These are phyloP conservation scores for Chlorociboria aeruginascens DNA, from an alignment of 495 filamentous ascomycete genomes.

Conservation along the genomic window DNA sequence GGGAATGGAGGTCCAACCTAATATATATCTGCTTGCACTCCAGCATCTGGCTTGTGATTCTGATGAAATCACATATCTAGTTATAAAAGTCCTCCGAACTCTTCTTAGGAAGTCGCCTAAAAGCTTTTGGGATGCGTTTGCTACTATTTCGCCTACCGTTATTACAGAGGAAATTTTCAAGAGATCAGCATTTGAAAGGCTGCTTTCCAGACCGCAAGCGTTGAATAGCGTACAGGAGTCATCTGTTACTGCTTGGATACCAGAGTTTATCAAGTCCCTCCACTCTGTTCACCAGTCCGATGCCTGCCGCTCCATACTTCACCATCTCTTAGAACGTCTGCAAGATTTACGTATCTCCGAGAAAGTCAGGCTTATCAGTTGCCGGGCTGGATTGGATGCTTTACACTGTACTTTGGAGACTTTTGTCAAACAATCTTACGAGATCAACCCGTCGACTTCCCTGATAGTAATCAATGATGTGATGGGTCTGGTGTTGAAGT, in stretches of 20 bases:
- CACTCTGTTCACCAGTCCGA: constrained; percentile 56
- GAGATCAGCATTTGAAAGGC: constrained; percentile 50
- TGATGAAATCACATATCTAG: constrained; percentile 41
- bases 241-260: constrained; percentile 48
- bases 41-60: constrained; percentile 57
- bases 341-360: constrained; percentile 37
- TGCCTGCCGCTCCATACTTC: constrained; percentile 56
- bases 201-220: constrained; percentile 44
- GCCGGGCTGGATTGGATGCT: constrained; percentile 30
- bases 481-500: constrained; percentile 34
- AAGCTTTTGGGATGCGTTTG: constrained; percentile 80
- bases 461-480: constrained; percentile 39
- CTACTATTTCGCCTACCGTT: constrained; percentile 58
- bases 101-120: constrained; percentile 61
- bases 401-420: constrained; percentile 32
- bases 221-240: constrained; percentile 48
- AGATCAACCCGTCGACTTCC: constrained; percentile 32
- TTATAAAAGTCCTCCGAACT: constrained; percentile 51
- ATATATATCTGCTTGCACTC: constrained; percentile 63
- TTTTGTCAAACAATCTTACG: constrained; percentile 26
- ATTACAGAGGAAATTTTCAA: constrained; percentile 68
- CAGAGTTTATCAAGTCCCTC: constrained; percentile 63
- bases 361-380: constrained; percentile 23
- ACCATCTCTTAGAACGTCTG: constrained; percentile 55
- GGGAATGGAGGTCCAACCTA: constrained; percentile 55